These are phyloP conservation scores for Apium graveolens DNA, from an alignment of 129 eudicot species.

Conservation along the genomic window DNA sequence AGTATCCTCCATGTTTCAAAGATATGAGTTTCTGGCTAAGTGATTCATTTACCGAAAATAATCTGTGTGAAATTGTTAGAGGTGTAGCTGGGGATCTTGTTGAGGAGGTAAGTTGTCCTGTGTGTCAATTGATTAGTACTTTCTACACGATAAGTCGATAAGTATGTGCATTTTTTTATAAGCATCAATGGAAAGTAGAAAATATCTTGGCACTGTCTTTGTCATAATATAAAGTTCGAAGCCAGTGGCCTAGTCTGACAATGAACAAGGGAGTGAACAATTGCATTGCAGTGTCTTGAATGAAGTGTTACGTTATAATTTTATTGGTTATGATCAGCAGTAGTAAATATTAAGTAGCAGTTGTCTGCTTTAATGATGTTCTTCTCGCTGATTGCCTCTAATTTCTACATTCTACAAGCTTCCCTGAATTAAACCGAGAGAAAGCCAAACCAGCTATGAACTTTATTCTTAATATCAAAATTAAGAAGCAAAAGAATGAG, in stretches of 20 bases:
- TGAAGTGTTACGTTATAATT: neutral
- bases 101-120: conserved; percentile 21
- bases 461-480: neutral
- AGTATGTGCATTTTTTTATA: neutral
- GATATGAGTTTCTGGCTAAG: conserved; percentile 96
- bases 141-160: neutral
- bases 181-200: neutral
- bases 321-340: neutral
- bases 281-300: neutral
- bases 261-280: neutral
- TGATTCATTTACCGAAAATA: conserved; percentile 86
- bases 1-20: conserved; percentile 91
- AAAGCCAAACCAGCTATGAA: neutral
- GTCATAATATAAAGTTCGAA: neutral
- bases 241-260: neutral
- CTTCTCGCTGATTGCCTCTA: neutral
- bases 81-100: conserved; percentile 94
- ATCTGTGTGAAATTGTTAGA: conserved; percentile 88
- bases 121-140: neutral
- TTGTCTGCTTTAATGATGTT: neutral
- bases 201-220: neutral
- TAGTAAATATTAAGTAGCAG: neutral
- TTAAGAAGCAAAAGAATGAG: too few relatives aligned
- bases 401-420: neutral
- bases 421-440: neutral